Base-by-base conservation (phyloP, 441 rosid species). In the Adansonia madagascariensis region DNA sequence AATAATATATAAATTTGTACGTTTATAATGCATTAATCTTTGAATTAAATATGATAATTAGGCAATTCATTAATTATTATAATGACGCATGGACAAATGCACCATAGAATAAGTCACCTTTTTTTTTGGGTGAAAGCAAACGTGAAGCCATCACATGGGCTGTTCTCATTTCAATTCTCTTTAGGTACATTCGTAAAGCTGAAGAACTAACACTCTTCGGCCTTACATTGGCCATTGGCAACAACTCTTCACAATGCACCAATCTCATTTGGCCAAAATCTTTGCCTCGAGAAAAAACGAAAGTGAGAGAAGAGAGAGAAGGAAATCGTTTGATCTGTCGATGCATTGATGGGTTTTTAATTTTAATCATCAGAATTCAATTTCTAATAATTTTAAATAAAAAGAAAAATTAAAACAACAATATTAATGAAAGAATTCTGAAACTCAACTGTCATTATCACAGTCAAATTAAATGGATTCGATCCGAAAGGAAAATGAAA, bases 381-480 rank as follows among this genome's bases (percentile, higher is more conserved):
- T 46, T 46, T 46, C 1, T 8, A 4, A 49, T 49, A 12, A 49
- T 49, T 49, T 1, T 5, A 52, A 4, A 52, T 4, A 1, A 4
- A 10, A 9, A 1, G 35, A 1, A 0, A 7, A 7, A 27, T 47
- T 47, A 11, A 47, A 47, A 0, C 52, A 24, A 24, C 27, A 24
- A 24, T 24, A 24, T 24, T 24, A 24, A n/a, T 9, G 17, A 46
- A 46, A 46, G 39, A 46, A 2, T 49, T 22, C 35, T 53, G 6
- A 18, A 18, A 62, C 46, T 62, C 67, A 68, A 46, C 41, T 44
- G n/a, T 22, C n/a, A 67, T 67, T 3, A 53, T 24, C 72, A 67
- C 60, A 8, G 17, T 52, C 44, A 18, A 27, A 70, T 70, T 50
- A 70, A 70, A 70, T 70, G 61, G 31, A 1, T 20, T 20, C 18